Evolutionary conservation across 768 basidiomycete species (phyloP).

Genomic region (Bullera alba): DNA sequence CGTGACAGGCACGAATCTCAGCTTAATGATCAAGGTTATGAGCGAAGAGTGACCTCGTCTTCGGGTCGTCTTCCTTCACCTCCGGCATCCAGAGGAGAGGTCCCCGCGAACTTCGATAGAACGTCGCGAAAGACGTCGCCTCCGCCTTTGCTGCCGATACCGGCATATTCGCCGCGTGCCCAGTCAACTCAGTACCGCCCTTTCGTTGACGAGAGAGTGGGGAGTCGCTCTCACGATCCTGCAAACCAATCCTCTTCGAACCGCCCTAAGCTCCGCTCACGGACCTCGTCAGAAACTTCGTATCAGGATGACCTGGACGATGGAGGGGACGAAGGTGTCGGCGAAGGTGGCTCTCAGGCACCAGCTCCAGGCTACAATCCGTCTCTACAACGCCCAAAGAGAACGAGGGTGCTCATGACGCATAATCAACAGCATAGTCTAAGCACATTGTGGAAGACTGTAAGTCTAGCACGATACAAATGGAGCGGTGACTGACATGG

Average conservation of each 20-base stretch:
- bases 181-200: neutral
- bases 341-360: neutral
- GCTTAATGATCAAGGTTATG: neutral
- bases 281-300: neutral
- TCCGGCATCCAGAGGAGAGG: neutral
- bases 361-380: neutral
- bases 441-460: conserved; percentile 1
- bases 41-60: too few species aligned
- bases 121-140: neutral
- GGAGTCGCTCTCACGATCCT: neutral
- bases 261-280: neutral
- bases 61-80: conserved; percentile 6
- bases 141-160: neutral
- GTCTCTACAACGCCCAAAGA: neutral
- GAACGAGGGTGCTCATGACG: conserved; percentile 7
- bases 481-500: neutral
- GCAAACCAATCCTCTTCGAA: neutral
- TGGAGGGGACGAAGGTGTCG: neutral
- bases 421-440: neutral
- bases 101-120: neutral
- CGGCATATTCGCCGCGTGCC: neutral
- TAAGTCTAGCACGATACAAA: neutral
- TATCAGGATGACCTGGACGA: too few species aligned
- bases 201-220: neutral
- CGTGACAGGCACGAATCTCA: neutral